Percentiles rank a stretch among this genome's conserved stretches.
Evolutionary conservation across 345 rosid genomes (phyloP).

Genomic region (Gossypium bickii): DNA sequence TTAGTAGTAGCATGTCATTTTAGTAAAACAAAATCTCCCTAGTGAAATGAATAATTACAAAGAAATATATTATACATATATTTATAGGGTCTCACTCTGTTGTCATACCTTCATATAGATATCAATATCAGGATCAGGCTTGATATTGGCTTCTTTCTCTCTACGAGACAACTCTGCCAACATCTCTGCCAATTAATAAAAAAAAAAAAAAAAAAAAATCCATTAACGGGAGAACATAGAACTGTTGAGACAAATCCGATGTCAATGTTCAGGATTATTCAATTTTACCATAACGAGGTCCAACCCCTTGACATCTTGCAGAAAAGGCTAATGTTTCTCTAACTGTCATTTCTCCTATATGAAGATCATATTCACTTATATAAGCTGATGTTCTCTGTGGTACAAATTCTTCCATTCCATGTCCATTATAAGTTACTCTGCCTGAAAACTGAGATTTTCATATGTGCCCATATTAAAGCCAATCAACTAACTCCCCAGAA

Average conservation of each 20-base stretch:
- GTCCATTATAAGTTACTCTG: conserved; percentile 58
- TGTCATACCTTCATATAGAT: conserved; percentile 3
- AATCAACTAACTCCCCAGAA: not conserved
- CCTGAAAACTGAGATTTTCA: conserved; percentile 42
- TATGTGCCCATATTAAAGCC: not conserved
- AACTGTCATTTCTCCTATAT: conserved; percentile 12
- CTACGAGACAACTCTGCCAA: conserved; percentile 12
- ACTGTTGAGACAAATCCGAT: not conserved
- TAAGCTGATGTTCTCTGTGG: conserved; percentile 10
- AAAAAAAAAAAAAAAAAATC: not conserved
- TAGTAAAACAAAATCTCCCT: not conserved
- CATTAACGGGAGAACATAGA: not conserved
- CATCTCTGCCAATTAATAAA: not conserved
- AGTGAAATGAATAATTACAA: not conserved
- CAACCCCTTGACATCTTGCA: conserved; percentile 78
- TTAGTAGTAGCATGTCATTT: not conserved
- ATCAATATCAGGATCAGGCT: conserved; percentile 13
- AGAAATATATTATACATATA: not conserved
- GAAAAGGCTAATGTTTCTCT: conserved; percentile 38
- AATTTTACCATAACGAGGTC: conserved; percentile 45
- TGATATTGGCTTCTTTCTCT: conserved; percentile 11
- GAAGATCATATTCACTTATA: conserved; percentile 13
- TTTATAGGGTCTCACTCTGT: not conserved
- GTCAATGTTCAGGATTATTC: not conserved
- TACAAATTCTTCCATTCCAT: conserved; percentile 42